These are phyloP conservation scores for Dryadomyces quercivorus DNA, from an alignment of 2,329 filamentous ascomycete genomes.

Conservation along the genomic window DNA sequence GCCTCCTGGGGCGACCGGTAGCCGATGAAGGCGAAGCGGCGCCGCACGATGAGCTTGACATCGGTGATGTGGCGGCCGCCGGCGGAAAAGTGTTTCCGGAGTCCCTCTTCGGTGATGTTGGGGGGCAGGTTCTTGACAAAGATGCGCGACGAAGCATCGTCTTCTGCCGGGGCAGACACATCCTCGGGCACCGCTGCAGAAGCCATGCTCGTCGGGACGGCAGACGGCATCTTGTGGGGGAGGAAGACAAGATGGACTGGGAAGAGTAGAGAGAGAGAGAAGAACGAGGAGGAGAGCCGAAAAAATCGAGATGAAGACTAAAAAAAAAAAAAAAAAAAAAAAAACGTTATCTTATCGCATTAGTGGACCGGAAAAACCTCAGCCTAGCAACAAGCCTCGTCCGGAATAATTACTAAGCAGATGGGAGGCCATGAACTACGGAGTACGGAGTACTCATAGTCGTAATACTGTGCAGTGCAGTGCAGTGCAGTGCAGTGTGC, in stretches of 20 bases:
- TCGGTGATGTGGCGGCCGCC: constrained; percentile 71
- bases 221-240: constrained; percentile 2
- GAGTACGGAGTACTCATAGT: too few relatives aligned
- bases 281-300: background rate
- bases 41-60: constrained; percentile 77
- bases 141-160: constrained; percentile 48
- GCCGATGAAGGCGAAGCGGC: constrained; percentile 90
- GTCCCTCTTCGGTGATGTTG: constrained; percentile 70
- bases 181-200: background rate
- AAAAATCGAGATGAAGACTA: background rate
- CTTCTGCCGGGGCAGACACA: background rate
- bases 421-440: too few relatives aligned
- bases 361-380: constrained; percentile 3
- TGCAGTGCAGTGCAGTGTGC: too few relatives aligned
- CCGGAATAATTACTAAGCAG: too few relatives aligned
- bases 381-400: background rate
- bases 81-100: constrained; percentile 76
- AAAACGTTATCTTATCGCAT: constrained; percentile 12
- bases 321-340: constrained; percentile 3
- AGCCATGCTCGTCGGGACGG: background rate
- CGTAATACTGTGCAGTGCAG: too few relatives aligned
- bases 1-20: constrained; percentile 78
- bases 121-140: constrained; percentile 80
- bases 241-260: background rate
- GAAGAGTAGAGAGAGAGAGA: background rate